Percentiles rank a stretch among this genome's conserved stretches.
These are phyloP conservation scores for Musa beccarii DNA, from an alignment of 176 grass and related monocot species.

Conservation along the genomic window DNA sequence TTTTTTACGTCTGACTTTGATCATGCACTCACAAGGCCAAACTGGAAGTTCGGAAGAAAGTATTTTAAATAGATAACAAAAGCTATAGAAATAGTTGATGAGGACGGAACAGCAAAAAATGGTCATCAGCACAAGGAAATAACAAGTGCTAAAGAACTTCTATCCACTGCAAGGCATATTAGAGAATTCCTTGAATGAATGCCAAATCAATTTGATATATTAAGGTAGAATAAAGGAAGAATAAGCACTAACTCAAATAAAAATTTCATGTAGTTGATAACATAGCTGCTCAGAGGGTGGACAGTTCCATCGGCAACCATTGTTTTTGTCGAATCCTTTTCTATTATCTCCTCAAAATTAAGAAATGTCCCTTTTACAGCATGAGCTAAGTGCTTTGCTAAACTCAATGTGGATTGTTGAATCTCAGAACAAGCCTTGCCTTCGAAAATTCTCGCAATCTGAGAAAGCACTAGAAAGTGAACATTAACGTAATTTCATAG, in stretches of 20 bases:
- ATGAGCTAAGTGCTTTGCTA: slow-evolving; percentile 78
- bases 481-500: slow-evolving; percentile 4
- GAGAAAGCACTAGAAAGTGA: slow-evolving; percentile 23
- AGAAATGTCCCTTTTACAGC: slow-evolving; percentile 81
- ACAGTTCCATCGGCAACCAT: slow-evolving; percentile 92
- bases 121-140: neutral
- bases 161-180: neutral
- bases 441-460: slow-evolving; percentile 78
- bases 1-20: too few species aligned
- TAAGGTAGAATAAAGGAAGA: neutral
- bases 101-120: neutral
- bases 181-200: neutral
- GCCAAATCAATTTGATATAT: neutral
- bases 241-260: slow-evolving; percentile 53
- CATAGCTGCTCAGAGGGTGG: slow-evolving; percentile 94
- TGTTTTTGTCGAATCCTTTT: slow-evolving; percentile 95
- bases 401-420: slow-evolving; percentile 43
- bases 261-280: slow-evolving; percentile 98
- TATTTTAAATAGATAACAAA: neutral
- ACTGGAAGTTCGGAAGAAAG: neutral
- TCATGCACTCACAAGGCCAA: neutral
- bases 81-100: neutral
- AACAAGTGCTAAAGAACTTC: neutral
- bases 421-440: slow-evolving; percentile 77
- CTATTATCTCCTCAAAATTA: slow-evolving; percentile 88